Evolutionary conservation across 768 basidiomycete species (phyloP), one percentile per base, ranked within the genome.

Genomic region (Panus rudis): DNA sequence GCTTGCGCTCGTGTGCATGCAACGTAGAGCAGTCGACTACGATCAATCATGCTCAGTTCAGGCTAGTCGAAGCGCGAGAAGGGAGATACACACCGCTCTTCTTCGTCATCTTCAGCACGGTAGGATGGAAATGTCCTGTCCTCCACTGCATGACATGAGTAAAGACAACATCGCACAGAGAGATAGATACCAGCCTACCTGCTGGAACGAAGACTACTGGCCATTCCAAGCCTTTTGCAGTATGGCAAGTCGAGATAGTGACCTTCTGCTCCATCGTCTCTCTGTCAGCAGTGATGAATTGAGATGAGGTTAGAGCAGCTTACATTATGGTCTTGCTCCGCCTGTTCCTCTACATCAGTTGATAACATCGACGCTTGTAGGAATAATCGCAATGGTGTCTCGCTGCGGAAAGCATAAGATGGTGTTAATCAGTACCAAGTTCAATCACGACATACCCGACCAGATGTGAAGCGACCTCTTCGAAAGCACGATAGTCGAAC

Each of bases 191-290:
- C 6, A 14, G 41, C 58, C 47, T 55, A 82, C 82, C 79, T 12
- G 81, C 76, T 19, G 84, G 84, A 16, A 88, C 67, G 48, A 92
- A 81, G 0, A 92, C 88, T 2, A 92, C 84, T 1, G 91, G 89
- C 89, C 90, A 94, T 61, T 94, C 91, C 6, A 92, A 66, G 0
- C 91, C 90, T 59, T 94, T 94, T 0, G 90, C 89, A 25, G 88
- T 78, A 64, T 94, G 91, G 42, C 90, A 89, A 0, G 91, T 93
- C 2, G 83, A 73, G 33, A 92, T 78, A 1, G 81, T 84, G 6
- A 92, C 88, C 73, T 83, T 87, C 84, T 88, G 47, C 24, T 41
- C 13, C n/a, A n/a, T n/a, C n/a, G n/a, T n/a, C n/a, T n/a, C n/a
- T n/a, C n/a, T n/a, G n/a, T n/a, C n/a, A 30, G 17, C 17, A 43